phyloP scores from a whole-genome alignment of 305 asterid genomes.

The Striga hermonthica region DNA sequence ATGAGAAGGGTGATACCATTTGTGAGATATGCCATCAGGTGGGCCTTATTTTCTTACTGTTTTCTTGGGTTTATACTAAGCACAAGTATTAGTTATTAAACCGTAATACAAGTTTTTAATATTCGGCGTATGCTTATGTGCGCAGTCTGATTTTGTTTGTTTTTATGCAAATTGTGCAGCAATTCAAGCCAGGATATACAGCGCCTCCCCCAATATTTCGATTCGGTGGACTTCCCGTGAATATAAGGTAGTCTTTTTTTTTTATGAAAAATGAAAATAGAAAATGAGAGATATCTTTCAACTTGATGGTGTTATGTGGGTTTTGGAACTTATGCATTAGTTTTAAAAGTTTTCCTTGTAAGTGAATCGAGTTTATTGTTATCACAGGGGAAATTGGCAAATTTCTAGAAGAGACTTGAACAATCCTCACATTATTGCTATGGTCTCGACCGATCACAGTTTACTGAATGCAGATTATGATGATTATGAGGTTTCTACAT shows the following conservation, averaged over 20 bases:
- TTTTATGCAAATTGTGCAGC: slow-evolving; percentile 45
- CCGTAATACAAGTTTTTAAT: too few relatives aligned
- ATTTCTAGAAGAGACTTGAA: slow-evolving; percentile 67
- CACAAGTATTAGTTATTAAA: not conserved
- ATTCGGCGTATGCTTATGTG: too few relatives aligned
- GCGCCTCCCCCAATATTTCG: slow-evolving; percentile 92
- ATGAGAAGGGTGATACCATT: slow-evolving; percentile 91
- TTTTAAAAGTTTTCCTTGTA: not conserved
- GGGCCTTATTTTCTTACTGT: slow-evolving; percentile 24
- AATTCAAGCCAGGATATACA: slow-evolving; percentile 83
- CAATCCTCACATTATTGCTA: slow-evolving; percentile 67
- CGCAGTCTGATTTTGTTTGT: not conserved
- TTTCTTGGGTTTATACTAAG: not conserved
- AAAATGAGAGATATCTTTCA: too few relatives aligned
- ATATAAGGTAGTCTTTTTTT: slow-evolving; percentile 51
- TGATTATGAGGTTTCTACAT: slow-evolving; percentile 55
- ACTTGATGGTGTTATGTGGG: not conserved
- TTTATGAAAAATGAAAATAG: not conserved
- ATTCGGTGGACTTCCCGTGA: slow-evolving; percentile 74
- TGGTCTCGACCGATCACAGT: slow-evolving; percentile 65
- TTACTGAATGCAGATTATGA: slow-evolving; percentile 51
- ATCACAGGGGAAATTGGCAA: slow-evolving; percentile 88
- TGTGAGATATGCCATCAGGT: slow-evolving; percentile 99
- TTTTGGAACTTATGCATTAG: slow-evolving; percentile 11
- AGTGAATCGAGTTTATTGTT: slow-evolving; percentile 23